These are phyloP conservation scores for Neurospora sp. DNA, from an alignment of 495 filamentous ascomycete genomes.

Conservation along the genomic window DNA sequence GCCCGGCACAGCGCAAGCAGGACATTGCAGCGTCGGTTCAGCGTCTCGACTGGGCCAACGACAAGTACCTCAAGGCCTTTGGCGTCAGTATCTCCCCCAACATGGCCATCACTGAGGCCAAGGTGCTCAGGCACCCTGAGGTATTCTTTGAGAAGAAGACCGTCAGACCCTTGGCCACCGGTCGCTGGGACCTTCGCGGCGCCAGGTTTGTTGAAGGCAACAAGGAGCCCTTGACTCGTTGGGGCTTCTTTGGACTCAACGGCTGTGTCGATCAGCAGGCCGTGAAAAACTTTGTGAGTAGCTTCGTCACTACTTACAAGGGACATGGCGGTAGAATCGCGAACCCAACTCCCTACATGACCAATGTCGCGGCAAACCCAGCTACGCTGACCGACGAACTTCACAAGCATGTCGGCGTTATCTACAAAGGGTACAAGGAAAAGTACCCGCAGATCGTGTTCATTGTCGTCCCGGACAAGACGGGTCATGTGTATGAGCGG, in stretches of 20 bases:
- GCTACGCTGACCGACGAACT: background rate
- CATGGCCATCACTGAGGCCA: conserved; percentile 56
- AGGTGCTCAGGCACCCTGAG: conserved; percentile 60
- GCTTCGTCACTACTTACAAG: conserved; percentile 51
- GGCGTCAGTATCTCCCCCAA: conserved; percentile 53
- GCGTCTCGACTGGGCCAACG: conserved; percentile 56
- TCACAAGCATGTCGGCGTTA: background rate
- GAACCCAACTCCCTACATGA: conserved; percentile 21
- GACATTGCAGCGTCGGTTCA: conserved; percentile 53
- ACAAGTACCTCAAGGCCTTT: conserved; percentile 57
- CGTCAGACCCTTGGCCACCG: conserved; percentile 45
- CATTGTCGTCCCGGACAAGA: conserved; percentile 61
- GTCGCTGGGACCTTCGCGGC: conserved; percentile 79
- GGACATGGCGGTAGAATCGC: conserved; percentile 61
- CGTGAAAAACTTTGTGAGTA: conserved; percentile 46
- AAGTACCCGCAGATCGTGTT: conserved; percentile 52
- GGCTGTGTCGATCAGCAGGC: conserved; percentile 25
- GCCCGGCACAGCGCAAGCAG: conserved; percentile 50
- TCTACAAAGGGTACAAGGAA: background rate
- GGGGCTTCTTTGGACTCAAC: conserved; percentile 48
- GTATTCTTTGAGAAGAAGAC: conserved; percentile 49
- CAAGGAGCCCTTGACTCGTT: conserved; percentile 47
- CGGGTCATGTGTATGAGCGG: conserved; percentile 55
- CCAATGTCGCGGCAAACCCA: background rate
- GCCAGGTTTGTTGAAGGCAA: conserved; percentile 63